phyloP scores from a whole-genome alignment of 2,329 filamentous ascomycete species.

The Didymosphaeria variabile region DNA sequence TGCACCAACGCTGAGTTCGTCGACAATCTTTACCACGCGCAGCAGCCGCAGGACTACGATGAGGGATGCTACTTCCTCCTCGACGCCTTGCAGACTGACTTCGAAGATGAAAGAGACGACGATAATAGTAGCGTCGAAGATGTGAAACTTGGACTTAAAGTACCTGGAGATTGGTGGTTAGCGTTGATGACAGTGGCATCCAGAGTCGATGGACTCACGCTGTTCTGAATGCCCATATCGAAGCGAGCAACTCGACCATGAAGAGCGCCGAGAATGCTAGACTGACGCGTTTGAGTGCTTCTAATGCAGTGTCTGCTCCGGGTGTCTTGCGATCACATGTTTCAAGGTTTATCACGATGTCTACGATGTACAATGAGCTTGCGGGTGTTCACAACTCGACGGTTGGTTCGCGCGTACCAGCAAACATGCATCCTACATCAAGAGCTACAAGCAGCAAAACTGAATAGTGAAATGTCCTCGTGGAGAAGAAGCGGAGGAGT shows the following conservation, averaged over 20 bases:
- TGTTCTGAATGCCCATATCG: slow-evolving; percentile 69
- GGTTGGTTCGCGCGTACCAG: slow-evolving; percentile 31
- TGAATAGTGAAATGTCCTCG: slow-evolving; percentile 59
- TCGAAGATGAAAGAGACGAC: slow-evolving; percentile 69
- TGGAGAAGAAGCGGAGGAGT: slow-evolving; percentile 53
- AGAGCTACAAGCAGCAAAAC: slow-evolving; percentile 60
- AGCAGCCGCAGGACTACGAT: slow-evolving; percentile 73
- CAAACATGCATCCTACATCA: slow-evolving; percentile 63
- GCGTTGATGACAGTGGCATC: not conserved
- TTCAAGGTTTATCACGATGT: slow-evolving; percentile 61
- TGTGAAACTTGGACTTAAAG: slow-evolving; percentile 62
- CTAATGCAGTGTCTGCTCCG: slow-evolving; percentile 48
- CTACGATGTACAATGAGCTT: slow-evolving; percentile 26
- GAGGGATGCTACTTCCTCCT: slow-evolving; percentile 72
- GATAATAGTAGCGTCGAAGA: slow-evolving; percentile 71
- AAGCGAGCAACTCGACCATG: slow-evolving; percentile 67
- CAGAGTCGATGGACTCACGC: slow-evolving; percentile 53
- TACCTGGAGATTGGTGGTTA: slow-evolving; percentile 30
- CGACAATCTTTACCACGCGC: slow-evolving; percentile 75
- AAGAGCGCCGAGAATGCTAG: slow-evolving; percentile 72
- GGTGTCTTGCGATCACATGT: slow-evolving; percentile 54
- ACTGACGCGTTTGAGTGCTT: slow-evolving; percentile 61
- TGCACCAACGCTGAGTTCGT: slow-evolving; percentile 71
- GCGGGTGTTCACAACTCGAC: not conserved
- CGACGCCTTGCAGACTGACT: slow-evolving; percentile 64